A percentile compares a stretch with the other conserved stretches of the same genome.
These are phyloP conservation scores for Articulospora tetracladia DNA, from an alignment of 495 filamentous ascomycete species.

Conservation along the genomic window DNA sequence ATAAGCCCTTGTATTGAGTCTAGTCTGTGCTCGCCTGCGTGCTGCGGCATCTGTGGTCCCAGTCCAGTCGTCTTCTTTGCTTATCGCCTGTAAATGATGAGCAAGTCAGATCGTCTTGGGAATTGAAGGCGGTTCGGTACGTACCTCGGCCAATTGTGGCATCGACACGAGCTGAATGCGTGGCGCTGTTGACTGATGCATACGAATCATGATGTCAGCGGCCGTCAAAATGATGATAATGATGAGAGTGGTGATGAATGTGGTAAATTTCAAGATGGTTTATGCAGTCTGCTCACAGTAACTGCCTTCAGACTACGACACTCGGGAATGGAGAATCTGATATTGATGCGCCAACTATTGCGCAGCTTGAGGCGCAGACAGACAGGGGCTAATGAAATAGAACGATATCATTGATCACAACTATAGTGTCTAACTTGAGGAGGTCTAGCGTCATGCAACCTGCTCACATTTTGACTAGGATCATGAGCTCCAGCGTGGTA, in stretches of 20 bases:
- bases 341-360: too few relatives aligned
- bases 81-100: slow-evolving; percentile 31
- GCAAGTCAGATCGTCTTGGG: slow-evolving; percentile 23
- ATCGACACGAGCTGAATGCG: slow-evolving; percentile 33
- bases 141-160: slow-evolving; percentile 39
- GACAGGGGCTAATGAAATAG: too few relatives aligned
- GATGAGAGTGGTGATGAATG: slow-evolving; percentile 26
- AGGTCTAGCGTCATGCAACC: too few relatives aligned
- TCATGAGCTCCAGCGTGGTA: too few relatives aligned
- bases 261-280: slow-evolving; percentile 20
- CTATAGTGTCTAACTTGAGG: too few relatives aligned
- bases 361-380: too few relatives aligned
- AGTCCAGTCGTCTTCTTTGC: slow-evolving; percentile 40
- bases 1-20: slow-evolving; percentile 42
- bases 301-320: too few relatives aligned
- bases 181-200: slow-evolving; percentile 29
- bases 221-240: slow-evolving; percentile 25
- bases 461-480: too few relatives aligned
- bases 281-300: slow-evolving; percentile 36
- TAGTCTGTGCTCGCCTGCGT: slow-evolving; percentile 27
- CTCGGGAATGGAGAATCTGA: slow-evolving; percentile 26
- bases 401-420: too few relatives aligned
- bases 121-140: slow-evolving; percentile 20
- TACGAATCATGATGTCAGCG: slow-evolving; percentile 30
- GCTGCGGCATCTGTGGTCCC: slow-evolving; percentile 35